These are phyloP conservation scores for Tritrichomonas musculus DNA, from an alignment of 208 protist species.

Conservation along the genomic window DNA sequence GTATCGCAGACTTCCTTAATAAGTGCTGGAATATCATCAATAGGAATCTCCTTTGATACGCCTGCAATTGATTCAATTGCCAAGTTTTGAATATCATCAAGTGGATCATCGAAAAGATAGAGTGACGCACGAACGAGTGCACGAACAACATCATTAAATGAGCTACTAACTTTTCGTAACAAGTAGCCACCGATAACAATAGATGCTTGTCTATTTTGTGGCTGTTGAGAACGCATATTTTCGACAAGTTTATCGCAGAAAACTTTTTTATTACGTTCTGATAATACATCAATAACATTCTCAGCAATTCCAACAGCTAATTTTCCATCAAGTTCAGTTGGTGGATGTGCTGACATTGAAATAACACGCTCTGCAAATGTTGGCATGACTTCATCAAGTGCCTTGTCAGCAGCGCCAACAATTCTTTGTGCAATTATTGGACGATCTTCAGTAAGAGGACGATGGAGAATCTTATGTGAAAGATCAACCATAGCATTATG, in stretches of 20 bases:
- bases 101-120: constrained; percentile 27
- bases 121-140: neutral
- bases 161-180: neutral
- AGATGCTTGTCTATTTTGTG: constrained; percentile 16
- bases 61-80: neutral
- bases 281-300: neutral
- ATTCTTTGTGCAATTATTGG: neutral
- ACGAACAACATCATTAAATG: neutral
- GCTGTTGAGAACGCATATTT: constrained; percentile 6
- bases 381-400: neutral
- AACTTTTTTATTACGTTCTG: neutral
- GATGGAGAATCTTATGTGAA: neutral
- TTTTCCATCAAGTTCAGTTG: neutral
- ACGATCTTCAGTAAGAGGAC: neutral
- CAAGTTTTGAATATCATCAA: neutral
- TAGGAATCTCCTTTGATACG: neutral
- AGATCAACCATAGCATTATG: neutral
- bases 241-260: neutral
- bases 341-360: neutral
- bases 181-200: neutral
- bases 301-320: neutral
- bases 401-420: neutral
- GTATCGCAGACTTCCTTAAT: neutral
- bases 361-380: neutral
- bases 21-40: neutral